Evolutionary conservation across 441 rosid species (phyloP), one percentile per base, ranked within the genome.

Genomic region (Erysimum pusillum): DNA sequence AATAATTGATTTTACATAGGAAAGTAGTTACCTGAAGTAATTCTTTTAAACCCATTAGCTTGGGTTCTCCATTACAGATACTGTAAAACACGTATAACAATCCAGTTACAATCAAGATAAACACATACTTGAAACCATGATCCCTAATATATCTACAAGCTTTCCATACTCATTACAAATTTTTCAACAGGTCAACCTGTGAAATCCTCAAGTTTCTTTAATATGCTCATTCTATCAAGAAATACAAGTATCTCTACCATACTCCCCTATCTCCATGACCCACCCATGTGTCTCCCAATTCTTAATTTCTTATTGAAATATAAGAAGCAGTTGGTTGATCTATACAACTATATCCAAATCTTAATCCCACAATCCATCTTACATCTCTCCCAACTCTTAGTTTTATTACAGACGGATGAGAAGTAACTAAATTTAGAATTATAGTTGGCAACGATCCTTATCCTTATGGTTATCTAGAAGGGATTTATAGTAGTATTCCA

Each of bases 21-120:
- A 39, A 72, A 53, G 51, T 68, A 63, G 71, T 85, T 80, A 93
- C 99, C 96, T 95, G 92, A 81, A 95, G 97, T 78, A 95, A 42
- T 58, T 93, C 97, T 83, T 88, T 90, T 62, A 95, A 79, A 49
- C 99, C 97, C 97, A 93, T 93, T 79, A 63, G 93, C 85, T 87
- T 93, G 7, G 99, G 99, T 46, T 91, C 96, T 76, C 97, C 98
- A 81, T 89, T 73, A 56, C 88, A 84, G 84, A 95, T 93, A 65
- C 99, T 95, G 88, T 49, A 76, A 76, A 68, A 48, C 31, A 59
- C 53, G 8, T 3, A 67, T 25, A 18, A 54, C 49, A 69, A 54
- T 31, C 59, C 22, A 68, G 54, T 63, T 62, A 78, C 3, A 36
- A 53, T 53, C 78, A 62, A 61, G 71, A 68, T 42, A 67, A 17